Base-by-base conservation (phyloP, 139 green algal genomes). In the Chlorella sp. region DNA sequence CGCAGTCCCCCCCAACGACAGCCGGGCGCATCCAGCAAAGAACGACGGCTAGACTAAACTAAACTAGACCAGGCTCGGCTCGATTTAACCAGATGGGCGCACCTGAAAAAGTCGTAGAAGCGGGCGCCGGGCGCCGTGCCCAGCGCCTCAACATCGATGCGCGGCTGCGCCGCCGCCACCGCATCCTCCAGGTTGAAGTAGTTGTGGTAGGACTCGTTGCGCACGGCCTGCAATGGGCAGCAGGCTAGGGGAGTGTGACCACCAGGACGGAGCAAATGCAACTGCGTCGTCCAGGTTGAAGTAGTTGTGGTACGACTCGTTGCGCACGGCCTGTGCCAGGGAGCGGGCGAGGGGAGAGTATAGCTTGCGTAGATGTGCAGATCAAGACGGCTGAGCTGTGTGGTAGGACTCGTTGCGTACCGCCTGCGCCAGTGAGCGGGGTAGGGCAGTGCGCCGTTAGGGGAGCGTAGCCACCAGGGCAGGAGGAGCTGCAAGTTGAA, bases 261-360 rank as follows among this genome's bases (percentile, higher is more conserved):
- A n/a, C n/a, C n/a, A n/a, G n/a, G n/a, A n/a, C n/a, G n/a, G n/a
- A n/a, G n/a, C n/a, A n/a, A n/a, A n/a, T n/a, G n/a, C n/a, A n/a
- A n/a, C n/a, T n/a, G n/a, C n/a, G n/a, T n/a, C n/a, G n/a, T n/a
- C n/a, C n/a, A n/a, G n/a, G 86, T 98, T 98, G 67, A 92, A 92
- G 90, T 98, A 98, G 85, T 97, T 96, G 41, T 89, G 86, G 89
- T 96, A 97, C 80, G 93, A 77, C 51, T 84, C 26, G 48, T 96
- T 82, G 3, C 92, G 86, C 48, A 77, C 70, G 34, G 56, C 73
- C 78, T 87, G 73, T n/a, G n/a, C 16, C 16, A 17, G 54, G 54
- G 54, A 62, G 54, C 16, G 54, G 54, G 54, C 16, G 54, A 17
- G 54, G 54, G 54, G 54, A 17, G 54, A 17, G 54, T 14, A 14